Percentiles rank a stretch among this genome's conserved stretches.
Conservation (phyloP, 2,329 filamentous ascomycete genomes). For the Xylaria arbuscula region DNA sequence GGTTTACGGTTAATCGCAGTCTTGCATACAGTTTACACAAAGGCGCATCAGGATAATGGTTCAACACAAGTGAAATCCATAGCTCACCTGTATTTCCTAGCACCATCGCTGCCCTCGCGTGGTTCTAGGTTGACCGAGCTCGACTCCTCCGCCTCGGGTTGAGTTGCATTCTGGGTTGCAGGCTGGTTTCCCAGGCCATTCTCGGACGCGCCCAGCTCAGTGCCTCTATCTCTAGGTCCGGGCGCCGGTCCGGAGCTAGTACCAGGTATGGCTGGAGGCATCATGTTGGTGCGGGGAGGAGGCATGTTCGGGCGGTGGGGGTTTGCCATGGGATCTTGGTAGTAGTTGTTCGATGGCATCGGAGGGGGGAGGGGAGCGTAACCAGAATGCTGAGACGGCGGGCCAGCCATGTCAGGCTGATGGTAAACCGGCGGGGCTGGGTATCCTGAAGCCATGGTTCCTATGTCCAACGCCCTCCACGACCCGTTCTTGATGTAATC, state of each 20-base stretch:
- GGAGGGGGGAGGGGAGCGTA: conserved; percentile 48
- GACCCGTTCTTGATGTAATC: conserved; percentile 28
- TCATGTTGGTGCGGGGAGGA: conserved; percentile 48
- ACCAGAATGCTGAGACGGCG: conserved; percentile 46
- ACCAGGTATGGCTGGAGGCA: conserved; percentile 46
- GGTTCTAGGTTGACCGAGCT: conserved; percentile 39
- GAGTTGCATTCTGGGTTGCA: conserved; percentile 40
- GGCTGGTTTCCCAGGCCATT: conserved; percentile 43
- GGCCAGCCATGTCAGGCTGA: conserved; percentile 46
- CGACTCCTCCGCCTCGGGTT: conserved; percentile 43
- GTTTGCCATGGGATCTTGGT: conserved; percentile 48
- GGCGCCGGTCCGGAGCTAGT: conserved; percentile 43
- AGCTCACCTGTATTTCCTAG: conserved; percentile 48
- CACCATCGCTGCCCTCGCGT: conserved; percentile 45
- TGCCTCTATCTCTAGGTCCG: conserved; percentile 44
- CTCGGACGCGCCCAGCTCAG: conserved; percentile 43
- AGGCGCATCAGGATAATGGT: conserved; percentile 1
- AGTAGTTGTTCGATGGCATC: conserved; percentile 46
- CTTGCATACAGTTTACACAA: conserved; percentile 21
- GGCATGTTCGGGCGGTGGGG: conserved; percentile 48
- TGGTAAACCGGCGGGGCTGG: conserved; percentile 48
- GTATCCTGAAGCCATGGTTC: conserved; percentile 49
- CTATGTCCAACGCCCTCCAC: conserved; percentile 33
- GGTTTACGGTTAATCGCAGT: conserved; percentile 37
- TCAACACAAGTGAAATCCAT: neutral